Evolutionary conservation across 345 rosid genomes (phyloP).

Genomic region (Acer campestre): DNA sequence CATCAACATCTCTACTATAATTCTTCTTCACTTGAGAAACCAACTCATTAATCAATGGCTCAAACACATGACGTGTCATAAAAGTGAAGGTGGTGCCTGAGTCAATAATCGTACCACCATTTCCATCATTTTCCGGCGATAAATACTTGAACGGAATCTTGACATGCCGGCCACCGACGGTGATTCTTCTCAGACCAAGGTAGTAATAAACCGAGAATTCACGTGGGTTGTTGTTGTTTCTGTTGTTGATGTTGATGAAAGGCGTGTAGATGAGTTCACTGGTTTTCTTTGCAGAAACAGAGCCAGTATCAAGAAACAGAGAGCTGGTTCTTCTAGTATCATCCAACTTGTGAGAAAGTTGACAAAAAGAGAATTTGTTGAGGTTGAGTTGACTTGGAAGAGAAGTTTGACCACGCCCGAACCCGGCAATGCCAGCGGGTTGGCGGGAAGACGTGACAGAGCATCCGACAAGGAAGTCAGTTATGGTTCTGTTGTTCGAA

Average conservation of each 20-base stretch:
- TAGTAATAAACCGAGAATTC: conserved; percentile 38
- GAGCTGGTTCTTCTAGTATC: conserved; percentile 26
- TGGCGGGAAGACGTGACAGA: conserved; percentile 38
- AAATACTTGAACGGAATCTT: conserved; percentile 31
- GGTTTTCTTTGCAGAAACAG: conserved; percentile 32
- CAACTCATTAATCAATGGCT: conserved; percentile 32
- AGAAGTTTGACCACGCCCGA: conserved; percentile 41
- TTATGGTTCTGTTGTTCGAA: conserved; percentile 1
- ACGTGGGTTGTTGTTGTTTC: conserved; percentile 19
- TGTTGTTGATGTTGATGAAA: conserved; percentile 15
- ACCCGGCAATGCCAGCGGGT: conserved; percentile 47
- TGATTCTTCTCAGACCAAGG: conserved; percentile 34
- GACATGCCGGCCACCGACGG: conserved; percentile 31
- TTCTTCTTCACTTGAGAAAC: conserved; percentile 30
- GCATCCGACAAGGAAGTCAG: conserved; percentile 45
- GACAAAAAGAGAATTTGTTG: conserved; percentile 45
- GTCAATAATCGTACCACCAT: conserved; percentile 44
- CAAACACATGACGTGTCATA: conserved; percentile 32
- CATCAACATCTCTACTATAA: conserved; percentile 19
- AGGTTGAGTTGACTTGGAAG: conserved; percentile 41
- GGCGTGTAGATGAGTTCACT: conserved; percentile 33
- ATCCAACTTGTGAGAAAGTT: conserved; percentile 39
- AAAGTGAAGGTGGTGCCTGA: conserved; percentile 41
- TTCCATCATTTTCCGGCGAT: conserved; percentile 22
- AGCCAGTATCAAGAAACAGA: conserved; percentile 26